Percentiles rank a stretch among this genome's conserved stretches.
phyloP scores from a whole-genome alignment of 176 grass and related monocot species.

The Triticum urartu region DNA sequence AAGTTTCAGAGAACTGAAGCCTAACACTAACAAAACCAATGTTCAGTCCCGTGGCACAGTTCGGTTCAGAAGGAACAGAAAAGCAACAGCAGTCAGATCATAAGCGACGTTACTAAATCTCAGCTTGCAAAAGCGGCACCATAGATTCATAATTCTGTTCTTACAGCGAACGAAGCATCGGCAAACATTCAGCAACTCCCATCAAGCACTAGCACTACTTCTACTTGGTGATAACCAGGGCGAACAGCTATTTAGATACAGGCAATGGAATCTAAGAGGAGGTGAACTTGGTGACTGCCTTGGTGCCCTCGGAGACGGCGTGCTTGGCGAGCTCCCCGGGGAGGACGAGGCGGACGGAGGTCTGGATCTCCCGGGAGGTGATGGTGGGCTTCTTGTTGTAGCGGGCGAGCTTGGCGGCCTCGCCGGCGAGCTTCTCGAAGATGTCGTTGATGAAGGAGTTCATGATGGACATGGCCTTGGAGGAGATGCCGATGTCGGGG shows the following conservation, averaged over 20 bases:
- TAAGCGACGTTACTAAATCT: too few species aligned
- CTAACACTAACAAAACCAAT: too few species aligned
- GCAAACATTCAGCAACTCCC: background rate
- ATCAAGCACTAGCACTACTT: background rate
- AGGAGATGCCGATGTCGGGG: conserved; percentile 80
- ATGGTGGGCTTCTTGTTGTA: conserved; percentile 76
- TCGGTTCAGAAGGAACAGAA: too few species aligned
- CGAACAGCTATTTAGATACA: background rate
- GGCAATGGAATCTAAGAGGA: background rate
- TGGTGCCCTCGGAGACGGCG: conserved; percentile 47
- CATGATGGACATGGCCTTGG: conserved; percentile 96
- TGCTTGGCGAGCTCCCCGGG: conserved; percentile 62
- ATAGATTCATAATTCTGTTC: too few species aligned
- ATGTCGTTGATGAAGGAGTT: conserved; percentile 95
- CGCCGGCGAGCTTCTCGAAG: conserved; percentile 67
- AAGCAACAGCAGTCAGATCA: too few species aligned
- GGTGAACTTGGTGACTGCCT: conserved; percentile 14
- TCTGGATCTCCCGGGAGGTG: conserved; percentile 61
- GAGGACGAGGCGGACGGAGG: conserved; percentile 59
- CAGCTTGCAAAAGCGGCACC: too few species aligned
- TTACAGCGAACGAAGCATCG: too few species aligned
- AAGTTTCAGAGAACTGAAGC: too few species aligned
- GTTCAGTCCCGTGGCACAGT: too few species aligned
- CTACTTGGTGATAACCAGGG: background rate
- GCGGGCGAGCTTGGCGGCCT: conserved; percentile 36